Conservation (phyloP, 371 early-diverging fungal genomes). For the Saksenaea oblongispora region DNA sequence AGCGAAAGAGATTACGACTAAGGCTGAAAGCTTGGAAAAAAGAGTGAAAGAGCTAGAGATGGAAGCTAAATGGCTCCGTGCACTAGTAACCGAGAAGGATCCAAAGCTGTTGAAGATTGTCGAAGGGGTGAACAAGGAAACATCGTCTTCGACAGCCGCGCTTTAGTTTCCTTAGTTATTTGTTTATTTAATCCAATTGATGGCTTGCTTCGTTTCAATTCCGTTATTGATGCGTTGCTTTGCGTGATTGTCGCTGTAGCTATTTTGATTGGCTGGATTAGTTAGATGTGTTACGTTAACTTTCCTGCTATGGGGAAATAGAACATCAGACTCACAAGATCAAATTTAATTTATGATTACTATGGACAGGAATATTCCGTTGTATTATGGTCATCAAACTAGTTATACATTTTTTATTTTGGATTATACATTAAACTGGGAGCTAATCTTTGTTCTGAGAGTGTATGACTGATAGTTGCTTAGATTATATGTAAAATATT, state of each 20-base stretch:
- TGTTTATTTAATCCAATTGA: not conserved
- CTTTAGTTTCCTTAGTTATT: not conserved
- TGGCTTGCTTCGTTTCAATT: not conserved
- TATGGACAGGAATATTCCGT: not conserved
- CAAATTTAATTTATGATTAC: not conserved
- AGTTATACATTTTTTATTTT: no score
- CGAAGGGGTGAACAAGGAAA: not conserved
- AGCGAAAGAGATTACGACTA: constrained; percentile 76
- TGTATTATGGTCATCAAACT: not conserved
- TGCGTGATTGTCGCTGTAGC: not conserved
- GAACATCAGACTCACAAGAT: not conserved
- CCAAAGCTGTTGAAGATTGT: constrained; percentile 31
- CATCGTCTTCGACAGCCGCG: not conserved
- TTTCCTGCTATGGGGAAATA: no score
- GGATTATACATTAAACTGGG: no score
- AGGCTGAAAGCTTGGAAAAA: constrained; percentile 68
- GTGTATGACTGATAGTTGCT: no score
- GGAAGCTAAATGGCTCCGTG: constrained; percentile 88
- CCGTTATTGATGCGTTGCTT: not conserved
- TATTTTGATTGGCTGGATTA: not conserved
- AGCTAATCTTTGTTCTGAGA: no score
- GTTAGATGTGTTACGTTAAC: not conserved
- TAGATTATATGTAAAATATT: no score
- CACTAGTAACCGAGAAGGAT: constrained; percentile 78
- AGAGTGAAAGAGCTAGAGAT: constrained; percentile 77